A percentile compares a stretch with the other conserved stretches of the same genome.
phyloP scores from a whole-genome alignment of 2,329 filamentous ascomycete species.

The Hypoxylon sp. region DNA sequence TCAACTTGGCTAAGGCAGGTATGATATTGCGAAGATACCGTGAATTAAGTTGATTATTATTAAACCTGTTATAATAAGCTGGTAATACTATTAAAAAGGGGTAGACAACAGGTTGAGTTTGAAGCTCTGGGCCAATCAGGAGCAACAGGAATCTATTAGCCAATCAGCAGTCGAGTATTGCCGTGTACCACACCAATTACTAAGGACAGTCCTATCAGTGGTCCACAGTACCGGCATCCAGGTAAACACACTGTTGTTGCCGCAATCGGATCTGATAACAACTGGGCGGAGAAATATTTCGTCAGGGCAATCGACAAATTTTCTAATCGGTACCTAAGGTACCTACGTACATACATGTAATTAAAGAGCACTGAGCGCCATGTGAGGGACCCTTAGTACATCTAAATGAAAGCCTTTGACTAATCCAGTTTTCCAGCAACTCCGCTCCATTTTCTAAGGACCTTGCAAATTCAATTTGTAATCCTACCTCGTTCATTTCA shows the following conservation, averaged over 20 bases:
- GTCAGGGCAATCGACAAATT: constrained; percentile 33
- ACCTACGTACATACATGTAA: neutral
- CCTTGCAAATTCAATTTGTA: constrained; percentile 39
- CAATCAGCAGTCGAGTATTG: constrained; percentile 9
- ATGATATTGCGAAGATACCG: neutral
- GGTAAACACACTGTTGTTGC: constrained; percentile 23
- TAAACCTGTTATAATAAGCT: neutral
- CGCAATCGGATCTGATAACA: constrained; percentile 52
- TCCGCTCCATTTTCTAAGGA: constrained; percentile 27
- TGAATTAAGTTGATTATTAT: neutral
- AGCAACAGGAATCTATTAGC: neutral
- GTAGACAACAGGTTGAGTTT: neutral
- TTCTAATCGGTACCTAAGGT: constrained; percentile 10
- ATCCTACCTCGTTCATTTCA: constrained; percentile 4
- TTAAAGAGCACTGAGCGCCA: neutral
- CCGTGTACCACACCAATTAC: constrained; percentile 8
- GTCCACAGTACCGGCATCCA: constrained; percentile 2
- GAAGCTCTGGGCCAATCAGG: constrained; percentile 5
- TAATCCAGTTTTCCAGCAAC: constrained; percentile 42
- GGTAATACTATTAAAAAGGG: neutral
- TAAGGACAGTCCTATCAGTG: constrained; percentile 1
- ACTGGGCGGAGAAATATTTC: constrained; percentile 42
- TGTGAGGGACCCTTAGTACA: constrained; percentile 4
- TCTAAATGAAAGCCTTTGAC: constrained; percentile 36
- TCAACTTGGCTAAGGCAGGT: neutral